phyloP scores from a whole-genome alignment of 306 rosid species.

The Inga leiocalycina region DNA sequence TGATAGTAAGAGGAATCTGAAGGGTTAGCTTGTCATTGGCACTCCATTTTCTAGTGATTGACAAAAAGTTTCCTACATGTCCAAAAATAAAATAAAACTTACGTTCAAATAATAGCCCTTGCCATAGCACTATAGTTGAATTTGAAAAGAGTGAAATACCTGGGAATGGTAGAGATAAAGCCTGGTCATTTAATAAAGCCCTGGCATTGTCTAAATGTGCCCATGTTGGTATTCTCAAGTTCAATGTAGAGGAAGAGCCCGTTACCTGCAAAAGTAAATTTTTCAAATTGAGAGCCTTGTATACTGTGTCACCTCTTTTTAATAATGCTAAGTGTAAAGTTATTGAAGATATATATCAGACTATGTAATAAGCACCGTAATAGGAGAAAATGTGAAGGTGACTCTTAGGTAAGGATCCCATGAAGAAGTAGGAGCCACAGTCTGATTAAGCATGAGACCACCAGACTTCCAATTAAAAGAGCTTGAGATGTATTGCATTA shows the following conservation, averaged over 20 bases:
- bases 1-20: slow-evolving; percentile 61
- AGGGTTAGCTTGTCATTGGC: slow-evolving; percentile 60
- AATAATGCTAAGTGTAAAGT: not conserved
- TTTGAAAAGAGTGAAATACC: slow-evolving; percentile 39
- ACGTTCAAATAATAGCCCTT: not conserved
- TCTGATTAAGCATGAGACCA: not conserved
- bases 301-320: too few species aligned
- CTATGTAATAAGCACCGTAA: not conserved
- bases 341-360: not conserved
- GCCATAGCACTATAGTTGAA: not conserved
- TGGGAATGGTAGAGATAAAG: slow-evolving; percentile 45
- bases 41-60: slow-evolving; percentile 59
- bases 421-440: not conserved
- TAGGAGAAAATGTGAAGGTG: not conserved
- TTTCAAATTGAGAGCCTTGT: not conserved
- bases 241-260: slow-evolving; percentile 47
- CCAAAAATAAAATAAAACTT: not conserved
- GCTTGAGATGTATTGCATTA: not conserved
- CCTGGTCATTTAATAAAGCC: slow-evolving; percentile 43
- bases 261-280: slow-evolving; percentile 36
- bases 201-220: slow-evolving; percentile 44
- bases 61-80: slow-evolving; percentile 58
- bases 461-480: not conserved
- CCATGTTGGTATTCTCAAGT: slow-evolving; percentile 71
- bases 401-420: not conserved